Evolutionary conservation across 148 eudicot genomes (phyloP).

Genomic region (Nepenthes gracilis): DNA sequence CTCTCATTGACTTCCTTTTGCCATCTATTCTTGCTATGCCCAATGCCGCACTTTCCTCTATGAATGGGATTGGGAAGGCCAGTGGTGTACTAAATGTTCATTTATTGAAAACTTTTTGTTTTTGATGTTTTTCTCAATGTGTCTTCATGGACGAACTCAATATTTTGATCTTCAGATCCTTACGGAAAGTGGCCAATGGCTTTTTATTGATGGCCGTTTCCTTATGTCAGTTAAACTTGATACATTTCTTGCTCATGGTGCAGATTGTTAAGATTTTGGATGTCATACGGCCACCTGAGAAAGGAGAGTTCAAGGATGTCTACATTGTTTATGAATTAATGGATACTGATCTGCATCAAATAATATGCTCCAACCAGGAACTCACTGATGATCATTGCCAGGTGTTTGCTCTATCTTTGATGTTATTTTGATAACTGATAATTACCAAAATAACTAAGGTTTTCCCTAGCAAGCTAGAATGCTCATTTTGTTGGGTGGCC

Average conservation of each 20-base stretch:
- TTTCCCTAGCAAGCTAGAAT: too few relatives aligned
- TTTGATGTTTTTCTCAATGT: too few relatives aligned
- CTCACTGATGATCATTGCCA: slow-evolving; percentile 92
- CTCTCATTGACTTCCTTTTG: not conserved
- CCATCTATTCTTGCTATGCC: not conserved
- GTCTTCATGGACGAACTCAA: too few relatives aligned
- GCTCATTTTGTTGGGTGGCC: too few relatives aligned
- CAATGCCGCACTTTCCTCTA: not conserved
- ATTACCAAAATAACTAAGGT: not conserved
- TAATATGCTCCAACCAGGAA: slow-evolving; percentile 72
- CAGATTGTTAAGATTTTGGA: slow-evolving; percentile 35
- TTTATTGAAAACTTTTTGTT: too few relatives aligned
- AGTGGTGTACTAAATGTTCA: too few relatives aligned
- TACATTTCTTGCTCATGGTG: slow-evolving; percentile 6
- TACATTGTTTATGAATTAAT: slow-evolving; percentile 51
- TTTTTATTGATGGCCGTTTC: not conserved
- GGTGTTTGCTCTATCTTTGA: slow-evolving; percentile 17
- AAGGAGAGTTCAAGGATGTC: slow-evolving; percentile 31
- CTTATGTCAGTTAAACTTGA: not conserved
- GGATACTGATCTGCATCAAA: slow-evolving; percentile 93
- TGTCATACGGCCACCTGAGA: slow-evolving; percentile 33
- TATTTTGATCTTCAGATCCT: too few relatives aligned
- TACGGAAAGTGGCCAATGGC: not conserved
- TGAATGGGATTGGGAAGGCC: too few relatives aligned
- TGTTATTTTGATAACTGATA: not conserved